Percentiles rank a stretch among this genome's conserved stretches.
These are phyloP conservation scores for Ophiostoma himal-ulmi DNA, from an alignment of 2,329 filamentous ascomycete genomes.

Conservation along the genomic window DNA sequence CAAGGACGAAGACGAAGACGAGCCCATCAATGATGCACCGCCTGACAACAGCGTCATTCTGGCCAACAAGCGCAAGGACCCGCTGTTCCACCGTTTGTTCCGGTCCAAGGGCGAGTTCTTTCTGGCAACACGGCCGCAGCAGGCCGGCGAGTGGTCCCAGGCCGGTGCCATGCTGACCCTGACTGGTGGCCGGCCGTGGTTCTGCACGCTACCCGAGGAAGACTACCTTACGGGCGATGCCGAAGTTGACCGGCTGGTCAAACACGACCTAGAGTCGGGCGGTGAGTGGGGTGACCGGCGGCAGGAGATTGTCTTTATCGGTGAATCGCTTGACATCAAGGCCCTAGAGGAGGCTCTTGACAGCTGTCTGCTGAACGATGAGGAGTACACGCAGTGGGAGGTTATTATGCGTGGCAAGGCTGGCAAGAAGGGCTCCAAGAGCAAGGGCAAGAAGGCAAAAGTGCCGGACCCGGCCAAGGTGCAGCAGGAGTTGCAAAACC, in stretches of 20 bases:
- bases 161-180: constrained; percentile 60
- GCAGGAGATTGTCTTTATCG: constrained; percentile 70
- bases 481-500: constrained; percentile 15
- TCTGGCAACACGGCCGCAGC: constrained; percentile 52
- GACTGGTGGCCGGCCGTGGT: constrained; percentile 51
- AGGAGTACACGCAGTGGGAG: constrained; percentile 46
- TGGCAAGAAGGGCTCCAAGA: not conserved
- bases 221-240: constrained; percentile 35
- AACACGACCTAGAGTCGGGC: constrained; percentile 46
- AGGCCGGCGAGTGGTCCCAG: constrained; percentile 56
- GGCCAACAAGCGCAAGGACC: constrained; percentile 49
- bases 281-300: constrained; percentile 63
- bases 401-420: constrained; percentile 20
- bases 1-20: constrained; percentile 27
- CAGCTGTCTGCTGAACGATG: constrained; percentile 54
- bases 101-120: constrained; percentile 59
- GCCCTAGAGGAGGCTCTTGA: constrained; percentile 52
- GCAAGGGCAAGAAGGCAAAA: not conserved
- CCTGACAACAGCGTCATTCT: constrained; percentile 44
- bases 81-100: constrained; percentile 50
- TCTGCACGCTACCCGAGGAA: constrained; percentile 50
- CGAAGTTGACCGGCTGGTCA: constrained; percentile 44
- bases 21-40: constrained; percentile 33
- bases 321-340: constrained; percentile 53
- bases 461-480: not conserved